Percentiles rank a stretch among this genome's conserved stretches.
phyloP scores from a whole-genome alignment of 2,329 filamentous ascomycete genomes.

The Sarocladium oryzae region DNA sequence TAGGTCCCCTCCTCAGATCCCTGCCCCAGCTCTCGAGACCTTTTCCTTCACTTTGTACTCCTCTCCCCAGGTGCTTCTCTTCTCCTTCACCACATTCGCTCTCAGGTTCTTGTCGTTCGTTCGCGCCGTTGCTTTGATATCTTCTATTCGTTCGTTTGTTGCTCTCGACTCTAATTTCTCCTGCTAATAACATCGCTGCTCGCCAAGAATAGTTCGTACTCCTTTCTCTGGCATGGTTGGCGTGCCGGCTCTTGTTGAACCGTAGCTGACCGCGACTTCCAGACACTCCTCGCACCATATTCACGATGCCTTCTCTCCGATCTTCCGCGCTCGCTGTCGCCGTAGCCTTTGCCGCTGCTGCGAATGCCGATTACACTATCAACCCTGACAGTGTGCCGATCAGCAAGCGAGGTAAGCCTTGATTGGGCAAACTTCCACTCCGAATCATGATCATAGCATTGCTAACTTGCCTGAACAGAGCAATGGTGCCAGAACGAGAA shows the following conservation, averaged over 20 bases:
- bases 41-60: neutral
- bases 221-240: no score
- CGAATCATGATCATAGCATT: neutral
- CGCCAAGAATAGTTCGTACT: no score
- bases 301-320: constrained; percentile 48
- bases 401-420: constrained; percentile 45
- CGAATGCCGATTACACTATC: constrained; percentile 53
- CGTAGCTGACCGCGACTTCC: neutral
- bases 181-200: no score
- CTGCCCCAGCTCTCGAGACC: neutral
- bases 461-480: constrained; percentile 28
- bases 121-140: constrained; percentile 10
- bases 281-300: neutral
- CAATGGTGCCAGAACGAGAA: constrained; percentile 60
- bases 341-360: constrained; percentile 43
- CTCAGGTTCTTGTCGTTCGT: constrained; percentile 5
- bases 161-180: no score
- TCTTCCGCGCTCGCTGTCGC: constrained; percentile 48
- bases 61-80: constrained; percentile 10
- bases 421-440: constrained; percentile 22
- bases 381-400: constrained; percentile 54
- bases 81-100: constrained; percentile 15
- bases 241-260: neutral
- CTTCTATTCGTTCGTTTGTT: constrained; percentile 5
- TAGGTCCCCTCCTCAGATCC: neutral